phyloP scores from a whole-genome alignment of 805 yeast species.

The Danielozyma ontarioensis region DNA sequence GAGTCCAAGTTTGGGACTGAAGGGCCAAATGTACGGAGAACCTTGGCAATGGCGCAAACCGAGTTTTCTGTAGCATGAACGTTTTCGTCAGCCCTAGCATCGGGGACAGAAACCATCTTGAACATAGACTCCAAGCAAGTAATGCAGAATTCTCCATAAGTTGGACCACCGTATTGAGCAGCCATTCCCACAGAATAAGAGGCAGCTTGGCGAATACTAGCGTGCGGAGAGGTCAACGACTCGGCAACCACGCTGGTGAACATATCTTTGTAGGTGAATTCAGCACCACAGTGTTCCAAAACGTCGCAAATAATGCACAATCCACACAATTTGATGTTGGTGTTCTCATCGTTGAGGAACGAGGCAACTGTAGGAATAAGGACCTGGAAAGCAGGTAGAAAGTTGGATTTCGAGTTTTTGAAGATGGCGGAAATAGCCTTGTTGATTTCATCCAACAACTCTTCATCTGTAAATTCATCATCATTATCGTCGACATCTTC shows the following conservation, averaged over 20 bases:
- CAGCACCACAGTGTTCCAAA: conserved; percentile 72
- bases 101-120: conserved; percentile 69
- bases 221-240: conserved; percentile 57
- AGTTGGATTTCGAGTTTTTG: conserved; percentile 52
- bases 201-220: conserved; percentile 82
- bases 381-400: conserved; percentile 59
- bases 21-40: conserved; percentile 60
- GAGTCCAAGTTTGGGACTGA: conserved; percentile 57
- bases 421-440: conserved; percentile 68
- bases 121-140: conserved; percentile 72
- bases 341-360: conserved; percentile 60
- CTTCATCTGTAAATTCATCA: conserved; percentile 84
- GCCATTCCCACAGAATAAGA: conserved; percentile 80
- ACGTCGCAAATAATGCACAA: conserved; percentile 76
- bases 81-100: conserved; percentile 81
- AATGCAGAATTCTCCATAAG: conserved; percentile 57
- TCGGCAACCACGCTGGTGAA: conserved; percentile 64
- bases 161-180: conserved; percentile 72
- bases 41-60: conserved; percentile 76
- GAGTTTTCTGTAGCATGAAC: conserved; percentile 84
- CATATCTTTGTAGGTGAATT: conserved; percentile 54
- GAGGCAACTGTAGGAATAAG: conserved; percentile 59
- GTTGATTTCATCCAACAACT: conserved; percentile 78
- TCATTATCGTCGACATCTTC: conserved; percentile 80
- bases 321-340: conserved; percentile 70